A percentile compares a stretch with the other conserved stretches of the same genome.
Conservation (phyloP, 441 rosid genomes). For the Gossypium gossypioides region DNA sequence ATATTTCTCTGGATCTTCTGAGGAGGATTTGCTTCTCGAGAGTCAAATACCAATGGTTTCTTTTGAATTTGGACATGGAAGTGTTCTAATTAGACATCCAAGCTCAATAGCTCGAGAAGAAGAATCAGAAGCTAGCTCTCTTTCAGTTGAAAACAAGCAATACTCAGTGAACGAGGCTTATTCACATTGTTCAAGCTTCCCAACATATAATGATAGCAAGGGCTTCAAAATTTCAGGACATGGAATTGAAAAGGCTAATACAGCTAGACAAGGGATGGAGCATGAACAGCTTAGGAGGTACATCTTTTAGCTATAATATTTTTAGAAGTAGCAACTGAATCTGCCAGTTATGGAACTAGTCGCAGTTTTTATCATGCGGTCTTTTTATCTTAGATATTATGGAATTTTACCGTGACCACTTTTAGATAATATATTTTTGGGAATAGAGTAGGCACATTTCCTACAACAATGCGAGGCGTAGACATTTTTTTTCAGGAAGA, state of each 20-base stretch:
- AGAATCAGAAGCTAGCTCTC: conserved; percentile 95
- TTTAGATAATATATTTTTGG: conserved; percentile 10
- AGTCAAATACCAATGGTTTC: conserved; percentile 88
- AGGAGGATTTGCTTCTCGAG: conserved; percentile 85
- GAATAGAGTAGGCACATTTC: not conserved
- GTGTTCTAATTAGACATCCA: conserved; percentile 85
- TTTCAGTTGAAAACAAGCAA: conserved; percentile 69
- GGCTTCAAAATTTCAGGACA: conserved; percentile 26
- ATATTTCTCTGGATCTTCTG: conserved; percentile 75
- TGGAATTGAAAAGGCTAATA: conserved; percentile 34
- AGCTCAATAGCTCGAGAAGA: conserved; percentile 78
- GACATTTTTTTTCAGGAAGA: not conserved
- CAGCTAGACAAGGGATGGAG: conserved; percentile 37
- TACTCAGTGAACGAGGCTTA: conserved; percentile 49
- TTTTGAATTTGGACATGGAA: conserved; percentile 97
- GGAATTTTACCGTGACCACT: not conserved
- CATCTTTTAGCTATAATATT: not conserved
- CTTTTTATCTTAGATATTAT: not conserved
- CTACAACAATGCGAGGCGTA: not conserved
- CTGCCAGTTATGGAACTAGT: not conserved
- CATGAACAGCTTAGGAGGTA: conserved; percentile 61
- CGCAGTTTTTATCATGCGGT: not conserved
- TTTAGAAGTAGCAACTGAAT: not conserved
- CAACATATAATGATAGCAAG: conserved; percentile 34
- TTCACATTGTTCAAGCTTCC: conserved; percentile 39